phyloP scores from a whole-genome alignment of 441 rosid species.

The Syzygium malaccense region DNA sequence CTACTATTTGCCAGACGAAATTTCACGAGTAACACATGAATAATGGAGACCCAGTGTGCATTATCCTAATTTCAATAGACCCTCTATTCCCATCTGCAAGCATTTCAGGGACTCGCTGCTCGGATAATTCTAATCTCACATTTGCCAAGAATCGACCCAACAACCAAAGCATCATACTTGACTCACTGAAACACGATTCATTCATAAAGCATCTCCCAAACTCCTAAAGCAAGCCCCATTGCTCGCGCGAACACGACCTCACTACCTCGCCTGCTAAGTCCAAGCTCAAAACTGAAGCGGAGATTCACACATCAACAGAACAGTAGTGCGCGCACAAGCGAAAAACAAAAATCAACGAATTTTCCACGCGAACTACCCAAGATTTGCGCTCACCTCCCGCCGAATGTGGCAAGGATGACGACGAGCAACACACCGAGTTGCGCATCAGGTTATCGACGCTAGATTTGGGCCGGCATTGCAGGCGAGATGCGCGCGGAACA shows the following conservation, averaged over 20 bases:
- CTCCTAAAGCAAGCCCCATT: background rate
- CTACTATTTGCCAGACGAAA: background rate
- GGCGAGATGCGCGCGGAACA: background rate
- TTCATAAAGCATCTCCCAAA: background rate
- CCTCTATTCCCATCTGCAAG: background rate
- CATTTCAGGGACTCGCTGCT: background rate
- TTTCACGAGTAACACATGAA: background rate
- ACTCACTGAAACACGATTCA: too few relatives aligned
- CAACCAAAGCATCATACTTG: background rate
- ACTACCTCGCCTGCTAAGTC: background rate
- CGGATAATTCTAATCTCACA: background rate
- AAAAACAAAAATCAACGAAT: background rate
- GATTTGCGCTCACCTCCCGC: background rate
- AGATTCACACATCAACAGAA: background rate
- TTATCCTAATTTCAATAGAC: background rate
- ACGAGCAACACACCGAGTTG: background rate
- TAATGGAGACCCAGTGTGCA: background rate
- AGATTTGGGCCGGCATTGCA: background rate
- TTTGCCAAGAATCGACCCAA: background rate
- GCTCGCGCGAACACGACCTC: background rate
- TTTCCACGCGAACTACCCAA: background rate
- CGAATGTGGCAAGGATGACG: background rate
- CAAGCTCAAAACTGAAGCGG: background rate
- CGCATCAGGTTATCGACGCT: background rate
- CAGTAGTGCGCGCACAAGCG: background rate